These are phyloP conservation scores for Clitopilus hobsonii DNA, from an alignment of 768 basidiomycete genomes.

Conservation along the genomic window DNA sequence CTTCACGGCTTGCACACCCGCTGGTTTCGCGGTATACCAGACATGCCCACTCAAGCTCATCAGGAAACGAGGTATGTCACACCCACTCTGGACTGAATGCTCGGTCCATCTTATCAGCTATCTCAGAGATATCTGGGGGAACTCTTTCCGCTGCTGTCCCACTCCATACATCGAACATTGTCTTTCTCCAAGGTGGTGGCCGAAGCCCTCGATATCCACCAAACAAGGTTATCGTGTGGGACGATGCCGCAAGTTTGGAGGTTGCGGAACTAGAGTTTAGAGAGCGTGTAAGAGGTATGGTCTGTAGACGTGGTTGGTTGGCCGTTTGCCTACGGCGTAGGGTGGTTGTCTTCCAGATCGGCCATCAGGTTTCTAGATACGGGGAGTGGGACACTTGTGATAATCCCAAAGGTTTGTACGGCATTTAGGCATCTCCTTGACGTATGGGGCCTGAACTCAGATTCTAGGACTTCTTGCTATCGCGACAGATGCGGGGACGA, in stretches of 20 bases:
- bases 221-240: constrained; percentile 91
- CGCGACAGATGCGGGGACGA: constrained; percentile 72
- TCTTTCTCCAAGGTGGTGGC: constrained; percentile 86
- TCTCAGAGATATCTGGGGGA: constrained; percentile 69
- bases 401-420: constrained; percentile 68
- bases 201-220: constrained; percentile 85
- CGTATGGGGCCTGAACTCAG: constrained; percentile 1
- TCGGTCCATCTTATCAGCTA: neutral
- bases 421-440: neutral
- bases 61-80: constrained; percentile 68
- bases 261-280: constrained; percentile 88
- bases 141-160: constrained; percentile 76
- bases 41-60: constrained; percentile 72
- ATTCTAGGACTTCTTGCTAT: constrained; percentile 69
- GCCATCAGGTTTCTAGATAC: constrained; percentile 54
- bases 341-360: constrained; percentile 75
- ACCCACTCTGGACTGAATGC: constrained; percentile 7
- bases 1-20: constrained; percentile 75
- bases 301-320: constrained; percentile 80
- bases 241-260: constrained; percentile 70
- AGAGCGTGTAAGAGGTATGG: constrained; percentile 75
- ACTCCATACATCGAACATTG: constrained; percentile 73
- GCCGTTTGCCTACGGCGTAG: constrained; percentile 76
- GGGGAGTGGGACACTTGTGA: constrained; percentile 86
- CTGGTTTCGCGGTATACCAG: constrained; percentile 81